Base-by-base conservation (phyloP, 2,329 filamentous ascomycete species). In the Penicillium paneum region DNA sequence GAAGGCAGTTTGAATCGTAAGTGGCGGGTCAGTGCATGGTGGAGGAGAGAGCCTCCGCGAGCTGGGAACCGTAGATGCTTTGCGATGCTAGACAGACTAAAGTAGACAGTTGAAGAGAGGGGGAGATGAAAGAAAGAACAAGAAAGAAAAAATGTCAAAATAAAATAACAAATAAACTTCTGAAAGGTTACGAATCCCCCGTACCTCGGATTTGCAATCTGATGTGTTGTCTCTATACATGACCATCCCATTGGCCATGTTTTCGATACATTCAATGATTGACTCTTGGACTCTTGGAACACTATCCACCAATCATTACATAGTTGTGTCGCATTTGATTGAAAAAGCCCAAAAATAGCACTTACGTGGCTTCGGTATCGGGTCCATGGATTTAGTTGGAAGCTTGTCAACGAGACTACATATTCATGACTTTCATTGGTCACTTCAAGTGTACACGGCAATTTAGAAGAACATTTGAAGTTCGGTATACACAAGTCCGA, bases 11-110 rank as follows among this genome's bases (percentile, higher is more conserved):
- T 49, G 29, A 8, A 32, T 42, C 10, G 21, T 42, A 24, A 34
- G 40, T 19, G 10, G 32, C 41, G 41, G 44, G 24, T 49, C 51
- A 53, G 45, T 42, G 51, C 51, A 53, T 53, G 15, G 12, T 42
- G 45, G 29, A 40, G 44, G 28, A 17, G 21, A 29, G 44, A 49
- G 31, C 44, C 45, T 29, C 38, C 42, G 8, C 29, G 13, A 49
- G 40, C 4, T 40, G 28, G 15, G 29, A 42, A 40, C 5, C 6
- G 36, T 40, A 49, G 28, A 34, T 49, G 26, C 5, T 15, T 43
- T 12, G 17, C 17, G 44, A 38, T 38, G 5, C 12, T 1, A 21
- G 35, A 45, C 8, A 12, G 17, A n/a, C 8, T 10, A 24, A 42
- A 34, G 19, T 15, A 15, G 38, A 13, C n/a, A 8, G 24, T 24